Evolutionary conservation across 2,329 filamentous ascomycete genomes (phyloP).

Genomic region (Fusarium irregulare): DNA sequence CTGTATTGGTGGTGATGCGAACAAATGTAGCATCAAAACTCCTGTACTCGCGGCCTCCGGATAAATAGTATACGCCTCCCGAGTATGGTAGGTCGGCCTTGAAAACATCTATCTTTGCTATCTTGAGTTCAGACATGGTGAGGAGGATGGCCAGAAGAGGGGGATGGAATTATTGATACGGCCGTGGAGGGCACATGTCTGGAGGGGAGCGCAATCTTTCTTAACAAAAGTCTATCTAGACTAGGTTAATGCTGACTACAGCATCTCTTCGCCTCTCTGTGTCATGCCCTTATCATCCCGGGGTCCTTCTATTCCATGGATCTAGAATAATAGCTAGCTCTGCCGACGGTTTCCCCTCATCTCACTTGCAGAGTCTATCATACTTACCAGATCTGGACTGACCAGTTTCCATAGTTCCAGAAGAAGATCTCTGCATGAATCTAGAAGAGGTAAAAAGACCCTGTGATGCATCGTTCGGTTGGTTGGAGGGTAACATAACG

Average conservation of each 20-base stretch:
- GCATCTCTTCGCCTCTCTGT: not conserved
- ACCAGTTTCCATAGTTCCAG: not conserved
- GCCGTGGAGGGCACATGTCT: not conserved
- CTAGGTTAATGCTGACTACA: not conserved
- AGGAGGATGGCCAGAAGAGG: not conserved
- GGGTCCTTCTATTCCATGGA: not conserved
- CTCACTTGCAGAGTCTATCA: not conserved
- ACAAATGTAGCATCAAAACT: constrained; percentile 38
- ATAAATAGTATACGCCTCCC: not conserved
- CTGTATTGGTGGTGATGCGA: constrained; percentile 35
- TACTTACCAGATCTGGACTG: not conserved
- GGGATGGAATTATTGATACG: not conserved
- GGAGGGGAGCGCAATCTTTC: not conserved
- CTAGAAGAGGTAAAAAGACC: not conserved
- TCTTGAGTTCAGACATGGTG: not conserved
- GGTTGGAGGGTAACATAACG: not conserved
- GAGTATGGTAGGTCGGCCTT: not conserved
- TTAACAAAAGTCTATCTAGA: not conserved
- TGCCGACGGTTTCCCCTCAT: not conserved
- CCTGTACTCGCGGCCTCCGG: constrained; percentile 23
- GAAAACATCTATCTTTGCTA: not conserved
- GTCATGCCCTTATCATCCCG: not conserved
- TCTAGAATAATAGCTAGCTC: constrained; percentile 1
- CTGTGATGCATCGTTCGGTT: not conserved
- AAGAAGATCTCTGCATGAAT: not conserved